A percentile compares a stretch with the other conserved stretches of the same genome.
Conservation (phyloP, 2,329 filamentous ascomycete species). For the Apiospora phragmitis region DNA sequence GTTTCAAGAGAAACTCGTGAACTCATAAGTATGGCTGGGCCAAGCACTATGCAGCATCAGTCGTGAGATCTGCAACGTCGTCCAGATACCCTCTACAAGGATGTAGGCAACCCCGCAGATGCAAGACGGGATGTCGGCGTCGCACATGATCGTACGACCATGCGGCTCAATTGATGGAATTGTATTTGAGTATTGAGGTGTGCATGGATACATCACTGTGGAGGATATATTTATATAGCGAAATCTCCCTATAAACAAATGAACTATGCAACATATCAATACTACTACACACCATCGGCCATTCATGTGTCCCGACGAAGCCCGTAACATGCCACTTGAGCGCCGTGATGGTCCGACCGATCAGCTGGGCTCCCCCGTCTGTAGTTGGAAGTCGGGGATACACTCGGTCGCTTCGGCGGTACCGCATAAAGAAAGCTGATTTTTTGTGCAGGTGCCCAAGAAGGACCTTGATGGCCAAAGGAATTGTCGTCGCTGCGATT, state of each 20-base stretch:
- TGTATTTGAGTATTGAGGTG: neutral
- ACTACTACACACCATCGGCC: neutral
- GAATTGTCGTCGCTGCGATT: neutral
- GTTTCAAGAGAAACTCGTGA: too few species aligned
- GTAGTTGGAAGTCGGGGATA: neutral
- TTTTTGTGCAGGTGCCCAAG: neutral
- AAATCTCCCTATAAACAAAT: neutral
- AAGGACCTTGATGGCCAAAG: neutral
- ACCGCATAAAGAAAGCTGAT: slow-evolving; percentile 1
- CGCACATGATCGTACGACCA: neutral
- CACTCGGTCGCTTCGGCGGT: neutral
- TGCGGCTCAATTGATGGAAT: neutral
- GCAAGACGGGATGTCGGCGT: slow-evolving; percentile 1
- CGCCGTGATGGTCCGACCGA: neutral
- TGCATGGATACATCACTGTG: neutral
- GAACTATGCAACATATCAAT: neutral
- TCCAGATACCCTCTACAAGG: neutral
- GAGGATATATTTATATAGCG: neutral
- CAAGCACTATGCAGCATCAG: neutral
- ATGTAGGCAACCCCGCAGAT: neutral
- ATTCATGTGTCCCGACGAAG: neutral
- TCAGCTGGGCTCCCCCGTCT: neutral
- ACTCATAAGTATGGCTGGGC: neutral
- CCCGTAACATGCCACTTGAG: neutral
- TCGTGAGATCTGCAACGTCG: neutral